These are phyloP conservation scores for Litchi chinensis DNA, from an alignment of 345 rosid genomes.

Conservation along the genomic window DNA sequence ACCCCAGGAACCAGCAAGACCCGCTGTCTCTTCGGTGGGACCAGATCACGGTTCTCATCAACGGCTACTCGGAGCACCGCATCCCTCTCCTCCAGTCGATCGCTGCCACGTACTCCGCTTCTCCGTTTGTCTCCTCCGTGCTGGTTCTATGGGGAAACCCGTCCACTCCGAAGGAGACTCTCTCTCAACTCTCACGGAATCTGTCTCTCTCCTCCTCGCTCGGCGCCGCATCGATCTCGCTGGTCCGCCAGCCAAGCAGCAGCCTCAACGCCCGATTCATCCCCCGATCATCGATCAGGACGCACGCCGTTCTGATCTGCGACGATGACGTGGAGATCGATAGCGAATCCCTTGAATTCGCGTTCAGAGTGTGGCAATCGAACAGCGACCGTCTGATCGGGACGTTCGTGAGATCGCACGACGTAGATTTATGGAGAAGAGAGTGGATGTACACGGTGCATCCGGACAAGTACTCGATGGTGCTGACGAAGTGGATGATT, in stretches of 20 bases:
- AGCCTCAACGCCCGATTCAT: constrained; percentile 74
- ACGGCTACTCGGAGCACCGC: constrained; percentile 69
- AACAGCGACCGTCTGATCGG: constrained; percentile 58
- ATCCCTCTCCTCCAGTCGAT: constrained; percentile 64
- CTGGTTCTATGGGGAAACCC: constrained; percentile 76
- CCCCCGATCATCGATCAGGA: constrained; percentile 47
- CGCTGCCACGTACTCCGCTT: constrained; percentile 52
- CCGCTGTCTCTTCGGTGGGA: constrained; percentile 49
- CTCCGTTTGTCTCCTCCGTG: constrained; percentile 55
- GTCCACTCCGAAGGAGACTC: constrained; percentile 40
- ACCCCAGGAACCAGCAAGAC: constrained; percentile 32
- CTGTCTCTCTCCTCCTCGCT: constrained; percentile 50
- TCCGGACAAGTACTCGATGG: constrained; percentile 63
- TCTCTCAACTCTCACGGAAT: constrained; percentile 45
- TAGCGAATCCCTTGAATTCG: constrained; percentile 48
- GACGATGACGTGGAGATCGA: constrained; percentile 75
- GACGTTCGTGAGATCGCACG: constrained; percentile 64
- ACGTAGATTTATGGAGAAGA: constrained; percentile 43
- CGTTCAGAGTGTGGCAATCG: constrained; percentile 57
- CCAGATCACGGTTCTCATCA: constrained; percentile 74
- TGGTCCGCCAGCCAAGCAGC: constrained; percentile 52
- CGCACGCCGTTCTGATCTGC: constrained; percentile 60
- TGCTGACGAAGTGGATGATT: constrained; percentile 73
- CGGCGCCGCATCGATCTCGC: constrained; percentile 53
- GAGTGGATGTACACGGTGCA: constrained; percentile 82